Evolutionary conservation across 1,284 basidiomycete genomes (phyloP), one percentile per base, ranked within the genome.

Genomic region (Cryptococcus sp.): DNA sequence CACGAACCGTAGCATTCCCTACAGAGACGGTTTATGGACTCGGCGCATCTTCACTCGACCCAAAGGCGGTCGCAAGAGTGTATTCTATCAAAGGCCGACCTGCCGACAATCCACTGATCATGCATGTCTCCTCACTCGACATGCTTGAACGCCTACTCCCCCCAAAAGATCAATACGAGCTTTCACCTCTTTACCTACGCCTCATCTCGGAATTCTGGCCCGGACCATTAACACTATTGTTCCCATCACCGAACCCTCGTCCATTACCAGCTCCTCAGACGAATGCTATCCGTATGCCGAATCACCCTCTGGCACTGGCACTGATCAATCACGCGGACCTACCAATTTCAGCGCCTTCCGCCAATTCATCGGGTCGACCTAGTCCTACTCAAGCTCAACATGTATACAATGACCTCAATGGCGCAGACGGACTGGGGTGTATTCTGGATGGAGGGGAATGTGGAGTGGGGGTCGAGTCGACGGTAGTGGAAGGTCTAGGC

Each of bases 1-100:
- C 64, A 3, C 59, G 63, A 13, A 72, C 72, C 0, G 89, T 98
- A 39, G 92, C 87, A 0, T 91, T 98, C 66, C 94, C 96, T 0
- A 98, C 96, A 25, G 96, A 99, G 76, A 98, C 96, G 0, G 96
- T 99, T 21, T 98, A 98, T 72, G 96, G 96, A 1, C 83, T 99
- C 3, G 96, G 90, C 21, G 96, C 91, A 0, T 79, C 86, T 36
- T 92, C 93, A 0, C 77, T 93, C 37, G 66, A 73, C 34, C 64
- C 82, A 0, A 65, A 75, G 18, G 91, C 92, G 7, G 81, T 84
- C 3, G 70, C 79, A 1, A 81, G 80, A 56, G 94, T 99, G 63
- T 99, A 93, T 74, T 78, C 81, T 10, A 88, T 88, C 53, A 99
- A 99, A 70, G 88, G 91, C 37, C 81, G 96, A 44, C 96, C 96